Base-by-base conservation (phyloP, 139 green algal genomes). In the Picochlorum sp. region DNA sequence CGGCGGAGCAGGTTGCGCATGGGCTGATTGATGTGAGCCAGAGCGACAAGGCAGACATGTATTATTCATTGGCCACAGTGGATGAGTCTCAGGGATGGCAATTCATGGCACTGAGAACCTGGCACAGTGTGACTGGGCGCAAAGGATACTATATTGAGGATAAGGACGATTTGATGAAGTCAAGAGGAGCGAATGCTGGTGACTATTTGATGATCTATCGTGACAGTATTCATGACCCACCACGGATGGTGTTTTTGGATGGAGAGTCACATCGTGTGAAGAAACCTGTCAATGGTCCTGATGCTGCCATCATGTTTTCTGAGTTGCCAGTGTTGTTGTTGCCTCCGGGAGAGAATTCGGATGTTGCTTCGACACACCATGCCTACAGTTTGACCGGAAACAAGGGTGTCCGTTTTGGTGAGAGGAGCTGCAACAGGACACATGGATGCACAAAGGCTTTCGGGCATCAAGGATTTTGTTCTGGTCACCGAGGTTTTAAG, bases 391-490 rank as follows among this genome's bases (percentile, higher is more conserved):
- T 6, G 30, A 14, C 23, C 3, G 57, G 20, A 10, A 13, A 56
- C 9, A 57, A 9, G 51, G 26, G 44, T 24, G 63, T 16, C 10
- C 18, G 18, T 60, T 38, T 15, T 37, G 31, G 65, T 47, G 45
- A 41, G 5, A 41, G 8, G 34, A 41, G 44, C 28, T 80, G 74
- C 65, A 50, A 49, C 41, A 68, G 71, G 57, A 81, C 74, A 10
- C 37, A 31, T 56, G 70, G 73, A 31, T 81, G 74, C 62, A 69
- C 65, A 66, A 81, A 81, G 59, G 50, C n/a, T 4, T 60, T 66
- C 15, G 71, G 75, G 0, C 75, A 81, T 67, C 75, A 81, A 63
- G 75, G 75, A 51, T 81, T 81, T 49, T 81, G 75, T 66, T 67
- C 31, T 7, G 75, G 75, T 7, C 75, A 81, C 61, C 80, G 79